phyloP scores from a whole-genome alignment of 495 filamentous ascomycete species.

The Darksidea phi region DNA sequence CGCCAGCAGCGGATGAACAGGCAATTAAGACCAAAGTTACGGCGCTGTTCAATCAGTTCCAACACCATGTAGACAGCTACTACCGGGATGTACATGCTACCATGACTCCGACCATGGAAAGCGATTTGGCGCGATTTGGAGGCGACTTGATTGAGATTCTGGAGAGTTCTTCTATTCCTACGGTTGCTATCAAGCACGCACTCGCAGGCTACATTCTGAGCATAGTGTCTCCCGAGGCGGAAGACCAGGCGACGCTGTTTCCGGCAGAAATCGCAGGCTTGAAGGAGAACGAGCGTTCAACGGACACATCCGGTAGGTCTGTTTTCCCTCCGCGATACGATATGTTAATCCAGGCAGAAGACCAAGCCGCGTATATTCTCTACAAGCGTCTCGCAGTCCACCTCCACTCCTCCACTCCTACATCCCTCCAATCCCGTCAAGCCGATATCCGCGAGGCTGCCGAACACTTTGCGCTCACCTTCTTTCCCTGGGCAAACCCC shows the following conservation, averaged over 20 bases:
- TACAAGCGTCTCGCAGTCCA: slow-evolving; percentile 27
- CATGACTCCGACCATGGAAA: slow-evolving; percentile 21
- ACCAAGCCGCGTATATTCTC: slow-evolving; percentile 15
- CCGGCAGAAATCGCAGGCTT: slow-evolving; percentile 20
- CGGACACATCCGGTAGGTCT: slow-evolving; percentile 1
- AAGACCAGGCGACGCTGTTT: slow-evolving; percentile 8
- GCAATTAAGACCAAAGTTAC: slow-evolving; percentile 4
- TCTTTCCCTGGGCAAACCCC: slow-evolving; percentile 31
- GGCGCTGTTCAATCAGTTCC: slow-evolving; percentile 11
- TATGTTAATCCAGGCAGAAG: slow-evolving; percentile 1
- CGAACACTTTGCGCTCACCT: slow-evolving; percentile 26
- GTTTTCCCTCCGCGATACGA: not conserved
- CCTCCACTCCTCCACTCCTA: slow-evolving; percentile 11
- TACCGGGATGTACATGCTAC: slow-evolving; percentile 26
- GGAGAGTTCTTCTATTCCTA: slow-evolving; percentile 13
- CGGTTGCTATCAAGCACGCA: slow-evolving; percentile 23
- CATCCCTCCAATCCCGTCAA: not conserved
- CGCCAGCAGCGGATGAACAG: slow-evolving; percentile 8
- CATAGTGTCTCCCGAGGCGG: slow-evolving; percentile 8
- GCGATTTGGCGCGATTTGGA: slow-evolving; percentile 15
- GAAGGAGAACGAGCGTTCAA: not conserved
- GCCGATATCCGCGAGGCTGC: slow-evolving; percentile 23
- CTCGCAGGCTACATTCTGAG: slow-evolving; percentile 17
- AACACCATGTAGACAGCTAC: slow-evolving; percentile 18
- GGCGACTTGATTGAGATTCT: slow-evolving; percentile 13